A percentile compares a stretch with the other conserved stretches of the same genome.
Evolutionary conservation across 768 basidiomycete species (phyloP).

Genomic region (Serendipita sp.): DNA sequence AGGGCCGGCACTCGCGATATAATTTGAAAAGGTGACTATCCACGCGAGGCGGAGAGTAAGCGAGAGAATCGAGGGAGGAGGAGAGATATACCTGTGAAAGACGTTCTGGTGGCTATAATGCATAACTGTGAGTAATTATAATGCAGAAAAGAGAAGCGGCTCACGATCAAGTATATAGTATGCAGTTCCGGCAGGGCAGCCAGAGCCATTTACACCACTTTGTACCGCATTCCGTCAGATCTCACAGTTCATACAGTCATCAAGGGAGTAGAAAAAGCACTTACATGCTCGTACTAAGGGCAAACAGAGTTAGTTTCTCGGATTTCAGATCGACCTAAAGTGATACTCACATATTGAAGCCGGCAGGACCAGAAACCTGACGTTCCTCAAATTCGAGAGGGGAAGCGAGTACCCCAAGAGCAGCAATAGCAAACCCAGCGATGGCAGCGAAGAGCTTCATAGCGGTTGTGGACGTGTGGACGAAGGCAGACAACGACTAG

Average conservation of each 20-base stretch:
- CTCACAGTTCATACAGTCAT: too few relatives aligned
- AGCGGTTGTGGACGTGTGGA: too few relatives aligned
- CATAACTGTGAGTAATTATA: too few relatives aligned
- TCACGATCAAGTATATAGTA: neutral
- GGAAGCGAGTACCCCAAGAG: too few relatives aligned
- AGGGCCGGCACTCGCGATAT: neutral
- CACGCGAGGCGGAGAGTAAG: neutral
- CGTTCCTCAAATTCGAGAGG: neutral
- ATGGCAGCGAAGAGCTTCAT: too few relatives aligned
- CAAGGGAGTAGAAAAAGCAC: neutral
- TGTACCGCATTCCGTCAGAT: neutral
- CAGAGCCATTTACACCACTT: neutral
- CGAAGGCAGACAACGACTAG: too few relatives aligned
- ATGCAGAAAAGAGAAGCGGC: too few relatives aligned
- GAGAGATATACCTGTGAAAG: neutral
- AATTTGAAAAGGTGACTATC: neutral
- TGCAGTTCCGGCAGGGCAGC: neutral
- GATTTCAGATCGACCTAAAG: neutral
- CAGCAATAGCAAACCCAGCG: too few relatives aligned
- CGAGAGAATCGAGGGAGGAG: neutral
- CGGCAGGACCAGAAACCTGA: neutral
- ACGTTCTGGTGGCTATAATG: neutral
- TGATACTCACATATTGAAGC: neutral
- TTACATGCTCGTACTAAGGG: slow-evolving; percentile 1
- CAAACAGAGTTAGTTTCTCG: neutral